Evolutionary conservation across 169 alveolate species (phyloP).

Genomic region (Neospora caninum): DNA sequence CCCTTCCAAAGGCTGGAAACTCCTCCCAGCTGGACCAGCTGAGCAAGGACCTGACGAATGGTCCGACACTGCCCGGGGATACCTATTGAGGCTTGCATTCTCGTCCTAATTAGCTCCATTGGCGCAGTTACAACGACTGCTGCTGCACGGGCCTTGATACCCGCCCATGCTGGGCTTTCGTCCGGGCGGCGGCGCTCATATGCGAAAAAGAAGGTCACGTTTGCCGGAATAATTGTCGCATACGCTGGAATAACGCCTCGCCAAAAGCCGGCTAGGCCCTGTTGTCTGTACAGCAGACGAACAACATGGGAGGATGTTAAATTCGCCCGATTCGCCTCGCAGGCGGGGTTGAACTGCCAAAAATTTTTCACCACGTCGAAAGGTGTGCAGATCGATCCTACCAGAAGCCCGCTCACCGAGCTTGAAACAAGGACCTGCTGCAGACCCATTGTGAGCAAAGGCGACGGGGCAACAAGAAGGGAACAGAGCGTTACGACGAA

Average conservation of each 20-base stretch:
- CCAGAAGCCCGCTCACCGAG: constrained; percentile 60
- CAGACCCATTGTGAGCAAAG: constrained; percentile 10
- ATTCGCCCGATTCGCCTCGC: constrained; percentile 25
- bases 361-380: constrained; percentile 71
- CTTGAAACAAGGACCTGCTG: constrained; percentile 56
- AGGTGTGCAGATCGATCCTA: constrained; percentile 67
- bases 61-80: not conserved
- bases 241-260: constrained; percentile 64
- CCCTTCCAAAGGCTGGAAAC: constrained; percentile 60
- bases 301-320: constrained; percentile 28
- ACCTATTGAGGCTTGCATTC: constrained; percentile 60
- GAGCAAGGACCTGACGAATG: not conserved
- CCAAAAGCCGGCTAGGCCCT: constrained; percentile 49
- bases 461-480: not conserved
- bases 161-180: constrained; percentile 65
- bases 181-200: constrained; percentile 57
- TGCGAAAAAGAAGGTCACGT: constrained; percentile 53
- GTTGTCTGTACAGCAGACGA: not conserved
- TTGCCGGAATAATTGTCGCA: constrained; percentile 51
- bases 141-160: constrained; percentile 53
- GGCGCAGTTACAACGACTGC: constrained; percentile 65
- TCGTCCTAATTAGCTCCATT: constrained; percentile 60
- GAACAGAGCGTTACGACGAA: not conserved
- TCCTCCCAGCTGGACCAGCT: constrained; percentile 24
- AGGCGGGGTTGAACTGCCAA: constrained; percentile 63